Evolutionary conservation across 495 filamentous ascomycete species (phyloP).

Genomic region (Lepraria neglecta): DNA sequence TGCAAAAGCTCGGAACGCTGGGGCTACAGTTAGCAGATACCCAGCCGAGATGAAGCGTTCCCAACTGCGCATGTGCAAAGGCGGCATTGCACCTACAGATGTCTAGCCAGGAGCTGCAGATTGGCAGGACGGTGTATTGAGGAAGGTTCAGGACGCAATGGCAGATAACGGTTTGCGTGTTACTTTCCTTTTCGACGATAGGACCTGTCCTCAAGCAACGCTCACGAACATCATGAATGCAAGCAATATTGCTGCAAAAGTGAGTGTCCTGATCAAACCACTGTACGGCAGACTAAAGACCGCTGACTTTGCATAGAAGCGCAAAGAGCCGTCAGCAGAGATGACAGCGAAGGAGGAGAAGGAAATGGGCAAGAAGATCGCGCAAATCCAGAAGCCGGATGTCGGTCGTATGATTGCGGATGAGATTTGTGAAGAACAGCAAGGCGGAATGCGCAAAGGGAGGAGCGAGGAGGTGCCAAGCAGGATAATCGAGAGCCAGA

Average conservation of each 20-base stretch:
- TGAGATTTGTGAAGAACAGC: not conserved
- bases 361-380: not conserved
- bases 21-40: not conserved
- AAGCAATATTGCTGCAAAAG: not conserved
- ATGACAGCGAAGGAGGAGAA: slow-evolving; percentile 12
- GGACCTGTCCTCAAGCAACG: not conserved
- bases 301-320: slow-evolving; percentile 4
- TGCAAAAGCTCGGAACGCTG: slow-evolving; percentile 8
- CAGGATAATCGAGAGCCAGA: not conserved
- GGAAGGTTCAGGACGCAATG: slow-evolving; percentile 16
- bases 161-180: slow-evolving; percentile 15
- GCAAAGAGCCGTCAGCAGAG: not conserved
- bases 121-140: slow-evolving; percentile 13
- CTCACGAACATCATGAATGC: not conserved
- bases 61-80: slow-evolving; percentile 10
- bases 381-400: slow-evolving; percentile 5
- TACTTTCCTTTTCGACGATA: slow-evolving; percentile 1
- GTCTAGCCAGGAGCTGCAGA: slow-evolving; percentile 3
- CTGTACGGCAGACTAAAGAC: not conserved
- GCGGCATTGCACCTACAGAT: slow-evolving; percentile 20
- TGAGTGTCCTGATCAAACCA: not conserved
- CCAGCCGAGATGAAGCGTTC: slow-evolving; percentile 10
- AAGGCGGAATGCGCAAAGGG: not conserved
- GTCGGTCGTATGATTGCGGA: slow-evolving; percentile 4
- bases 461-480: not conserved